phyloP scores from a whole-genome alignment of 2,329 filamentous ascomycete genomes.

The Elsinoe arachidis region DNA sequence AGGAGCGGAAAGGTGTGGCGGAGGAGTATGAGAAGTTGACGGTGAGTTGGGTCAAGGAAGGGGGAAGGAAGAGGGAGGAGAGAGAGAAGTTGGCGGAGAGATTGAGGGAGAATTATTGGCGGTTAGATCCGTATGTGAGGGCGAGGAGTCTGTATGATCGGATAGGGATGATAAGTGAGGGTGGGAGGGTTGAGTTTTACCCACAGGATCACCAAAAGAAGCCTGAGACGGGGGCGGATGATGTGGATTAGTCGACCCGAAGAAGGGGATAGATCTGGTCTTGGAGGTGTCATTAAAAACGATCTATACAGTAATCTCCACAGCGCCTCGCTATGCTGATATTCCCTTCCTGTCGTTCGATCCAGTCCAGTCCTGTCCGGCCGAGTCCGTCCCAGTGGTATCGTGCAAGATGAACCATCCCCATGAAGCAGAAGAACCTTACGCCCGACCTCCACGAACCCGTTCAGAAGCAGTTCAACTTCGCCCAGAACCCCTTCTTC shows the following conservation, averaged over 20 bases:
- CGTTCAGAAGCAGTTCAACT: conserved; percentile 1
- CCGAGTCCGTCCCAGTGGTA: background rate
- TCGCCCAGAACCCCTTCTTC: conserved; percentile 9
- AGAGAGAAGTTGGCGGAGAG: conserved; percentile 50
- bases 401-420: background rate
- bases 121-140: conserved; percentile 75
- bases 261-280: background rate
- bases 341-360: background rate
- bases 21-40: conserved; percentile 67
- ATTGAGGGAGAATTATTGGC: conserved; percentile 74
- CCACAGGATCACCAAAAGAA: conserved; percentile 25
- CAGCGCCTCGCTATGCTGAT: conserved; percentile 2
- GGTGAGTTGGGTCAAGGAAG: conserved; percentile 60
- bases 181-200: conserved; percentile 66
- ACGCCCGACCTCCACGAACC: background rate
- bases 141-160: conserved; percentile 81
- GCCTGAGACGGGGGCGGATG: conserved; percentile 25
- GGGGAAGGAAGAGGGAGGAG: conserved; percentile 26
- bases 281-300: background rate
- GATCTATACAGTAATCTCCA: too few relatives aligned
- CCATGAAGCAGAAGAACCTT: background rate
- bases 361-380: background rate
- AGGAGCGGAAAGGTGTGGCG: conserved; percentile 56
- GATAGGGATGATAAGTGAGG: conserved; percentile 58
- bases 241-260: conserved; percentile 24